Base-by-base conservation (phyloP, 805 yeast genomes). In the Schizosaccharomyces lindneri region DNA sequence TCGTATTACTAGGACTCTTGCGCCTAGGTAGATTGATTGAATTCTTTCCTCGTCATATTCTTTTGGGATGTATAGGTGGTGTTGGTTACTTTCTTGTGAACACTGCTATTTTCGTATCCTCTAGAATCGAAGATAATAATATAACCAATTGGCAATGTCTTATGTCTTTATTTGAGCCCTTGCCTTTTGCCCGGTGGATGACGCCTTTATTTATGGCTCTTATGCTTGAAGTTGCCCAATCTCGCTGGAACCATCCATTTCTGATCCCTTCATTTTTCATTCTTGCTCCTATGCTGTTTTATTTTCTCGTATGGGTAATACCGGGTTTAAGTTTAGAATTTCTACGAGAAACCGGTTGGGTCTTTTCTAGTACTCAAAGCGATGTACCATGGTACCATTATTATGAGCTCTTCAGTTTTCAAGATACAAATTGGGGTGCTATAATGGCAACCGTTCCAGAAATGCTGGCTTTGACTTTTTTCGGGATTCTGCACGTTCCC, bases 51-150 rank as follows among this genome's bases (percentile, higher is more conserved):
- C 77, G 97, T 64, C 98, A 93, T 71, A 90, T 93, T 62, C 76
- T 93, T 36, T 93, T 93, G 46, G 98, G 98, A 1, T 93, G 97
- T 70, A 89, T 93, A 66, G 98, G 98, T 48, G 98, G 98, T 68
- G 98, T 93, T 60, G 98, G 98, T 6, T 89, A 86, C 73, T 93
- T 93, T 71, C 75, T 93, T 60, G 74, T 88, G 1, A 83, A 86
- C 1, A 93, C 98, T 0, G 98, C 95, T 0, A 73, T 93, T 36
- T 97, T 90, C 68, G 95, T 93, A 0, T 79, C 87, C n/a, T 82
- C 95, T 0, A 75, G 95, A 63, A 71, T 86, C 41, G 85, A 86
- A 60, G 85, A 86, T 2, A 83, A 87, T 2, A 71, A 90, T 55
- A 77, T 76, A 61, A 89, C 87, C 69, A 77, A 81, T 63, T 62